phyloP scores from a whole-genome alignment of 305 asterid genomes.

The Plantago lanceolata region DNA sequence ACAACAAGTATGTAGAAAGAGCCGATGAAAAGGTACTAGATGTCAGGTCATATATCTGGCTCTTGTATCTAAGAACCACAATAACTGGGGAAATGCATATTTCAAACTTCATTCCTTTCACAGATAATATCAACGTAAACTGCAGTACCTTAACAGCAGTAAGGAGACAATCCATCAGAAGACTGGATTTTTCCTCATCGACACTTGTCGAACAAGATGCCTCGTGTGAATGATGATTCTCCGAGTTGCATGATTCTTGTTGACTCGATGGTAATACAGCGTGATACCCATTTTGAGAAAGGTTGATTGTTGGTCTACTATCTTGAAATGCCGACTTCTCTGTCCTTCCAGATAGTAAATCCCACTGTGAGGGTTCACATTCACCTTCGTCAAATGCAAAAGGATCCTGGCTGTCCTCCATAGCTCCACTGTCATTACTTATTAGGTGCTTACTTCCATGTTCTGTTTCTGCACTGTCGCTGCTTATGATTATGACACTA shows the following conservation, averaged over 20 bases:
- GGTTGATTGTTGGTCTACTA: slow-evolving; percentile 30
- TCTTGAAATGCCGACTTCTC: slow-evolving; percentile 34
- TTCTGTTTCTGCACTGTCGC: slow-evolving; percentile 34
- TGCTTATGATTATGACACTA: slow-evolving; percentile 27
- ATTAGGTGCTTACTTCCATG: slow-evolving; percentile 30
- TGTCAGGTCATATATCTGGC: no score
- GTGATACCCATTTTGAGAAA: slow-evolving; percentile 29
- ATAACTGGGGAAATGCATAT: no score
- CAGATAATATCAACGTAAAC: slow-evolving; percentile 22
- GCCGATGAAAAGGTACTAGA: no score
- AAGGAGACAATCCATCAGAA: slow-evolving; percentile 83
- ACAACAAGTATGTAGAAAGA: slow-evolving; percentile 8
- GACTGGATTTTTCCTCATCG: slow-evolving; percentile 48
- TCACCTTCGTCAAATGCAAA: slow-evolving; percentile 75
- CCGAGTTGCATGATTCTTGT: slow-evolving; percentile 46
- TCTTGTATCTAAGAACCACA: no score
- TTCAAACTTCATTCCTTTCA: slow-evolving; percentile 13
- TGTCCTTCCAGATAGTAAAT: slow-evolving; percentile 52
- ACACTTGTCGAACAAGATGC: slow-evolving; percentile 50
- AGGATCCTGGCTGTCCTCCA: slow-evolving; percentile 61
- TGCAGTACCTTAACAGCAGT: slow-evolving; percentile 89
- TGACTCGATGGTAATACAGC: slow-evolving; percentile 37
- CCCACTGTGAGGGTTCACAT: slow-evolving; percentile 82
- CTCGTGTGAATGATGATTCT: slow-evolving; percentile 40
- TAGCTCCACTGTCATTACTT: slow-evolving; percentile 24